Evolutionary conservation across 2,329 filamentous ascomycete genomes (phyloP).

Genomic region (Exophiala phaeomuriformis): DNA sequence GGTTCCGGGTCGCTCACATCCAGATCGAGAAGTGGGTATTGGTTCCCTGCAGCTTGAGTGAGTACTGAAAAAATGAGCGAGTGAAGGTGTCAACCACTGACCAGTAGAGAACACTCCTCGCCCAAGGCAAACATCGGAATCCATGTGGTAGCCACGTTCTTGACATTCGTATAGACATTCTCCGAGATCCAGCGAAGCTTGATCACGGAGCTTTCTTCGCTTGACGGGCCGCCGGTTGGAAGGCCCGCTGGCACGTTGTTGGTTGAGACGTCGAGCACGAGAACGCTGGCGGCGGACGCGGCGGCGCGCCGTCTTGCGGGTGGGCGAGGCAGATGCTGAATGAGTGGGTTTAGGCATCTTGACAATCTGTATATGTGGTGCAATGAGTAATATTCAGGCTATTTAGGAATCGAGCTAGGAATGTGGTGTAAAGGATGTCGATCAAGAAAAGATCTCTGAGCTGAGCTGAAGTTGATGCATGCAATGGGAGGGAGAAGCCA

Average conservation of each 20-base stretch:
- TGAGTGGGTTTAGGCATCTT: neutral
- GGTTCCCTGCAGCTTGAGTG: conserved; percentile 3
- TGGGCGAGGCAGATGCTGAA: neutral
- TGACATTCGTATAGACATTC: conserved; percentile 13
- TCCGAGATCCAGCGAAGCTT: conserved; percentile 8
- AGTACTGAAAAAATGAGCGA: neutral
- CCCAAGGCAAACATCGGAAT: conserved; percentile 15
- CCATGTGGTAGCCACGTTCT: conserved; percentile 14
- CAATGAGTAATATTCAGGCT: neutral
- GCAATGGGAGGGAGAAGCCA: too few relatives aligned
- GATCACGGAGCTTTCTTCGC: conserved; percentile 10
- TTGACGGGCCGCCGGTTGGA: neutral
- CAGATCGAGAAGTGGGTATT: conserved; percentile 6
- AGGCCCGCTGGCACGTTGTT: neutral
- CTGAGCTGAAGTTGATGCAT: too few relatives aligned
- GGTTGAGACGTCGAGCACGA: neutral
- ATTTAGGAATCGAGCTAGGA: neutral
- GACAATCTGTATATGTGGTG: neutral
- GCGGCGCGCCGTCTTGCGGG: neutral
- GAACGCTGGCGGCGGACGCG: neutral
- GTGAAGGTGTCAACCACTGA: neutral
- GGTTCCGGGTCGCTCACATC: neutral
- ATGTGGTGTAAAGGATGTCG: neutral
- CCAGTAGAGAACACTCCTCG: neutral
- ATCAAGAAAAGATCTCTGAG: neutral